phyloP scores from a whole-genome alignment of 257 asterid species.

The Sherardia arvensis region DNA sequence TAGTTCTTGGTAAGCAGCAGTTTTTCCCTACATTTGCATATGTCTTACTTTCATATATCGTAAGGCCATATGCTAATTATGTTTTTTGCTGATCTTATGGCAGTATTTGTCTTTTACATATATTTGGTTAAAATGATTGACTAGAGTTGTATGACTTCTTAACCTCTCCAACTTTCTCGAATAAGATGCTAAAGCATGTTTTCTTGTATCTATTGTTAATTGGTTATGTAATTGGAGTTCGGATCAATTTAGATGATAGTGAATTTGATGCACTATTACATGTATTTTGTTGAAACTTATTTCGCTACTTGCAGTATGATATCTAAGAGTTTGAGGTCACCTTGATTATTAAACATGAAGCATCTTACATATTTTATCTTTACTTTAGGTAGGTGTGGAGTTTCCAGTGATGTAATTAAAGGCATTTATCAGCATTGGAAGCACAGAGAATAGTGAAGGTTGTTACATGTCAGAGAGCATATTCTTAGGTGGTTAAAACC shows the following conservation, averaged over 20 bases:
- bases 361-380: slow-evolving; percentile 3
- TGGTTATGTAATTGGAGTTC: too few relatives aligned
- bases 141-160: background rate
- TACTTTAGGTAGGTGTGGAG: slow-evolving; percentile 75
- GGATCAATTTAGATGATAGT: background rate
- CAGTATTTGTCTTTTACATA: background rate
- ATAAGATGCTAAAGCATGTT: too few relatives aligned
- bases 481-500: slow-evolving; percentile 54
- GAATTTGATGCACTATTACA: background rate
- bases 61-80: background rate
- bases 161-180: background rate
- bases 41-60: slow-evolving; percentile 2
- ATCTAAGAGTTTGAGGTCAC: background rate
- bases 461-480: slow-evolving; percentile 69
- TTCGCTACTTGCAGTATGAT: background rate
- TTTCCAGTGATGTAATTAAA: slow-evolving; percentile 75
- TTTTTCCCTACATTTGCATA: slow-evolving; percentile 11
- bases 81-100: background rate
- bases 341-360: background rate
- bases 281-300: background rate
- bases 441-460: slow-evolving; percentile 84
- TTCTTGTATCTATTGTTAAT: background rate
- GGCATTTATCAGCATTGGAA: slow-evolving; percentile 96
- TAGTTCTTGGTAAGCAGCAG: slow-evolving; percentile 70
- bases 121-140: slow-evolving; percentile 5